Base-by-base conservation (phyloP, 2,329 filamentous ascomycete species). In the Clarireedia homoeocarpa region DNA sequence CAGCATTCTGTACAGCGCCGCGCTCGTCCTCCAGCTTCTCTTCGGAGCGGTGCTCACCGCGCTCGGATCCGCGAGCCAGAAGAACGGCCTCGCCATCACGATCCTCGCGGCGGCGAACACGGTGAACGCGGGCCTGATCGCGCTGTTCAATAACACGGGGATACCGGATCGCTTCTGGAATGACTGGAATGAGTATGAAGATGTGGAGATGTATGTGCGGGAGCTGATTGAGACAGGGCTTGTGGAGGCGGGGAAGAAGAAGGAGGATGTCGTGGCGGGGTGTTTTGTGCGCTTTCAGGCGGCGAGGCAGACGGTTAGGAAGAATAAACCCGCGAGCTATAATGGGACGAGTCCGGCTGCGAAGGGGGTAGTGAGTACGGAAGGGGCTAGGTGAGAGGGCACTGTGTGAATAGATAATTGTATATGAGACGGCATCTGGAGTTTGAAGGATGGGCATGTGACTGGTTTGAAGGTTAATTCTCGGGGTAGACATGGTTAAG, bases 21-120 rank as follows among this genome's bases (percentile, higher is more conserved):
- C 55, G 14, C 40, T 66, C 6, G 49, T 66, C 26, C 44, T 62
- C 1, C 64, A 66, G 44, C 57, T 66, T 5, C 12, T 66, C 6
- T 58, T 66, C 38, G 65, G 63, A 5, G 63, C 63, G 2, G 53
- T 61, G 2, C 53, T 66, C 6, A 66, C 63, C 6, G 65, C 60
- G 9, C 58, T 66, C 3, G 61, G 62, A 10, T 58, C 63, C 0
- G 55, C 59, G 2, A 51, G 46, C 7, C 48, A 50, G 2, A 58
- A 58, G 42, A 26, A 57, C 23, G 53, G 55, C 10, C 42, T 58
- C 7, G 49, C 57, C 2, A 63, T 65, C 17, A 66, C 62, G 1
- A 42, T 63, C 3, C 51, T 66, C 2, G 65, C 65, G 2, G 62
- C 62, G 7, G 53, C 54, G 4, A 66, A 63, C 39, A 64, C 61